These are phyloP conservation scores for Peronosclerospora sorghi DNA, from an alignment of 352 stramenopile species.

Conservation along the genomic window DNA sequence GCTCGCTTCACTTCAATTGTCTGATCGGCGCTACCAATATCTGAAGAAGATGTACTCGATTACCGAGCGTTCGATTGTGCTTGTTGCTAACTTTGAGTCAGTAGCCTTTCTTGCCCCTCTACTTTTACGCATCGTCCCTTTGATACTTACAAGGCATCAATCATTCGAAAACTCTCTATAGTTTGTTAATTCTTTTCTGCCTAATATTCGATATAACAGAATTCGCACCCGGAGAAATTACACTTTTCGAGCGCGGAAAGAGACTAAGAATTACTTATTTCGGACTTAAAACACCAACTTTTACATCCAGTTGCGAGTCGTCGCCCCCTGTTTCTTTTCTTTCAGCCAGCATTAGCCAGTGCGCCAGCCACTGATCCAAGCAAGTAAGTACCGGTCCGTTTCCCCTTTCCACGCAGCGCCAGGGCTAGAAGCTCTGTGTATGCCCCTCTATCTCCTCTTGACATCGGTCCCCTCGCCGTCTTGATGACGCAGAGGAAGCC, in stretches of 20 bases:
- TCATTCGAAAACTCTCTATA: not conserved
- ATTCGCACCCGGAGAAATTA: no score
- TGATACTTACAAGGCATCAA: constrained; percentile 13
- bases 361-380: constrained; percentile 14
- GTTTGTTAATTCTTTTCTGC: not conserved
- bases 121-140: constrained; percentile 19
- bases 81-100: no score
- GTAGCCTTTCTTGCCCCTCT: constrained; percentile 5
- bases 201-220: not conserved
- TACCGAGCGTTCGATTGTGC: no score
- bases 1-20: no score
- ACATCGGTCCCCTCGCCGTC: not conserved
- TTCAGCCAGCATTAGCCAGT: constrained; percentile 23
- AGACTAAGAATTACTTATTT: constrained; percentile 14
- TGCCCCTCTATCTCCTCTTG: constrained; percentile 5
- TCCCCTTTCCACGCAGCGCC: not conserved
- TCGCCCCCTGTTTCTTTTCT: constrained; percentile 32
- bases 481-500: constrained; percentile 2
- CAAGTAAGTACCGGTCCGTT: constrained; percentile 14
- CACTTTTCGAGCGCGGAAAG: no score
- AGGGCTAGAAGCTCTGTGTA: constrained; percentile 2
- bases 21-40: no score
- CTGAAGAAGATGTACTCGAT: no score
- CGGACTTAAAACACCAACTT: constrained; percentile 7
- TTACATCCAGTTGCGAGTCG: constrained; percentile 18